Evolutionary conservation across 2,329 filamentous ascomycete species (phyloP).

Genomic region (Drechslerella stenobrocha): DNA sequence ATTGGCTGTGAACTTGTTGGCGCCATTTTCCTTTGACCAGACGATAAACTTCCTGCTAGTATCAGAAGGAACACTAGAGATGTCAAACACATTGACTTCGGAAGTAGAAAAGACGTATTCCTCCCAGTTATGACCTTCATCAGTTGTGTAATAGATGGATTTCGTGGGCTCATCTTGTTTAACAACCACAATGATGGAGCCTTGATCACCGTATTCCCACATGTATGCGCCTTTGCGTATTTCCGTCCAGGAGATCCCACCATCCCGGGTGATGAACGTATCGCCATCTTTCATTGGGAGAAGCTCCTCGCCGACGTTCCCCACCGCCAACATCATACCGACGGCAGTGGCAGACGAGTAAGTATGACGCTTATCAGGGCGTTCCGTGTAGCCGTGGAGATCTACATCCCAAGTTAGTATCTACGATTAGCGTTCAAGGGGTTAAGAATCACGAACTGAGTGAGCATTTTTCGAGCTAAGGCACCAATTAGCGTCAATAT

Average conservation of each 20-base stretch:
- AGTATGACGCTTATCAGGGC: conserved; percentile 76
- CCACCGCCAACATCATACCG: conserved; percentile 85
- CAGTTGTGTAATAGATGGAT: conserved; percentile 71
- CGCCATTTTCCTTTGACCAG: conserved; percentile 70
- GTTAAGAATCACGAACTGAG: conserved; percentile 57
- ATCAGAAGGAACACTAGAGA: conserved; percentile 86
- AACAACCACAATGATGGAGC: conserved; percentile 86
- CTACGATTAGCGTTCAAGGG: not conserved
- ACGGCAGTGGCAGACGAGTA: conserved; percentile 87
- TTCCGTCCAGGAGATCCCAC: conserved; percentile 82
- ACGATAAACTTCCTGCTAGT: conserved; percentile 88
- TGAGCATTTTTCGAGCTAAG: conserved; percentile 69
- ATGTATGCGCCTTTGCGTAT: conserved; percentile 85
- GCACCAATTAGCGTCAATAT: conserved; percentile 9
- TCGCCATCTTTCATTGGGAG: conserved; percentile 71
- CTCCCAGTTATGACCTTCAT: conserved; percentile 79
- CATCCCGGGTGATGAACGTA: conserved; percentile 88
- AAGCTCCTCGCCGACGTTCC: conserved; percentile 81
- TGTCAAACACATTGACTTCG: conserved; percentile 73
- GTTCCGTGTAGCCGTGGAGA: conserved; percentile 93
- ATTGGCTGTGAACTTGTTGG: conserved; percentile 67
- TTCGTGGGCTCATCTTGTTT: conserved; percentile 70
- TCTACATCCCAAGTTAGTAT: conserved; percentile 58
- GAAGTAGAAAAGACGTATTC: conserved; percentile 69
- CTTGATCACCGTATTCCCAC: conserved; percentile 95